Base-by-base conservation (phyloP, 805 yeast species). In the Danielozyma ontarioensis region DNA sequence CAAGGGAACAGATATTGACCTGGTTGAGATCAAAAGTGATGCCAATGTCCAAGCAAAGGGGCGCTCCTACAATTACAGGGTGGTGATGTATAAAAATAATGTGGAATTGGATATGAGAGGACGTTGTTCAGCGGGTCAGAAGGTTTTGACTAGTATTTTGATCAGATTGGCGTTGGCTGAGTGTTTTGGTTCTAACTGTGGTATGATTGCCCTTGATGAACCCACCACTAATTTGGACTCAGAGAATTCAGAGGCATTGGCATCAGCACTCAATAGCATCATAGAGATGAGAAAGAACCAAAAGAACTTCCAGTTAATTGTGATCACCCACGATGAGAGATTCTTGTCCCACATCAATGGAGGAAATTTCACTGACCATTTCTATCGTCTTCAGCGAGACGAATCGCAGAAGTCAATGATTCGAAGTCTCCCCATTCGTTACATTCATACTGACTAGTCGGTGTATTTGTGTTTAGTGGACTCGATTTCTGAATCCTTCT, bases 101-200 rank as follows among this genome's bases (percentile, higher is more conserved):
- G 83, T 80, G 1, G 97, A 93, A 55, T 64, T 93, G 30, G 99
- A 93, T 53, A 93, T 93, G 99, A 74, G 99, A 41, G 99, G 98
- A 0, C 65, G 98, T 37, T 93, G 99, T 55, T 86, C 96, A 2
- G 97, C 98, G 0, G 99, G 99, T 0, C 99, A 93, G 57, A 86
- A 88, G 50, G 97, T 93, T 4, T 60, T 93, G 29, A 96, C 97
- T 0, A 82, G 94, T 25, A 89, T 93, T 30, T 78, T 93, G 21
- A 90, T 93, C 36, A 70, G 99, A 35, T 62, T 93, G 35, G 96
- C 97, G 0, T 64, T 93, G 30, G 93, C 97, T 1, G 97, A 93
- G 57, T 86, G 97, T 50, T 90, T 93, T 64, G 97, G 98, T 5
- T 72, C 80, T 2, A 86, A 84, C 51, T 90, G 96, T 64, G 98